Percentiles rank a stretch among this genome's conserved stretches.
Conservation (phyloP, 2,329 filamentous ascomycete genomes). For the Penicillium corylophilum region DNA sequence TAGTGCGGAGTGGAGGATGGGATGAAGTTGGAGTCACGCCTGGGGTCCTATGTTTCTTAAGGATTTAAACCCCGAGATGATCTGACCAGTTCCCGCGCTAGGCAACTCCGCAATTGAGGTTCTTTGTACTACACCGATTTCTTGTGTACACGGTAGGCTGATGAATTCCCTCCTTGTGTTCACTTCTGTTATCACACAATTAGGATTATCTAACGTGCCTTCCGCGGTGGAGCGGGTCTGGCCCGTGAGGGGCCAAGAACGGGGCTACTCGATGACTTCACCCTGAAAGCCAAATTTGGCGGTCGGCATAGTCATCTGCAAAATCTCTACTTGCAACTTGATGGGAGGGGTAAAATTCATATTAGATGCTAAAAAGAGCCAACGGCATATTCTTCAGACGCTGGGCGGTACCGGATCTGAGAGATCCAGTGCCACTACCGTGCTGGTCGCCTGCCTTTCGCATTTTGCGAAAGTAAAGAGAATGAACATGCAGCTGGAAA, state of each 20-base stretch:
- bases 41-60: background rate
- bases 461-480: background rate
- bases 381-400: background rate
- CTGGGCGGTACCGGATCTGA: background rate
- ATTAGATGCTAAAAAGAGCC: slow-evolving; percentile 11
- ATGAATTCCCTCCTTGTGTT: background rate
- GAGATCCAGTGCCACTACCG: background rate
- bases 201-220: background rate
- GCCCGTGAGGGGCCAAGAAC: slow-evolving; percentile 12
- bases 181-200: background rate
- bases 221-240: slow-evolving; percentile 1
- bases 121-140: background rate
- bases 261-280: slow-evolving; percentile 19
- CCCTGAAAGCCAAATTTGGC: slow-evolving; percentile 1
- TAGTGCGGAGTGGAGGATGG: background rate
- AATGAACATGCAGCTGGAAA: slow-evolving; percentile 10
- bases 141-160: background rate
- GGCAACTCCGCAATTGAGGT: background rate
- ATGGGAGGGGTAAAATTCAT: slow-evolving; percentile 2
- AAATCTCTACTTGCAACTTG: background rate
- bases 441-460: background rate
- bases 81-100: slow-evolving; percentile 6
- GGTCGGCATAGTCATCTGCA: background rate
- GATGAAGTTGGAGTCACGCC: background rate
- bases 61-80: slow-evolving; percentile 4